These are phyloP conservation scores for Sarocladium strictum DNA, from an alignment of 2,329 filamentous ascomycete species.

Conservation along the genomic window DNA sequence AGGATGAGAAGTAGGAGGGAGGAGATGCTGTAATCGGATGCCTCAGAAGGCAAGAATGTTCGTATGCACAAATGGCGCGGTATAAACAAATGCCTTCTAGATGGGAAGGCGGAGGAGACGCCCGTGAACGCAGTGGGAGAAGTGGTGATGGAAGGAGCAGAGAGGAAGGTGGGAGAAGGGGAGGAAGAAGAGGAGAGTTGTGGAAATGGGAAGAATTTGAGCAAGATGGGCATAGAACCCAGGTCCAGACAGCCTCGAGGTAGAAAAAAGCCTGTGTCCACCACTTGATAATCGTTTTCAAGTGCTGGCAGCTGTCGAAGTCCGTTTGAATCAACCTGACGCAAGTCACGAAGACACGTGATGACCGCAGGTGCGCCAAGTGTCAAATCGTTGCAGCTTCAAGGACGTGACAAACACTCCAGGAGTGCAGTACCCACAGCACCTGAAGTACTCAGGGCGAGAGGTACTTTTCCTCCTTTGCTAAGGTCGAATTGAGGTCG, in stretches of 20 bases:
- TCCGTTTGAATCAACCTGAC: neutral
- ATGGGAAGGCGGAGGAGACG: neutral
- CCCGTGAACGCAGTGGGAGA: neutral
- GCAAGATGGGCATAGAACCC: too few species aligned
- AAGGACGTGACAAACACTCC: too few species aligned
- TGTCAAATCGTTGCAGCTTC: too few species aligned
- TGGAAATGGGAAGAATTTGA: too few species aligned
- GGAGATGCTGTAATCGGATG: conserved; percentile 12
- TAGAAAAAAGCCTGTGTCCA: too few species aligned
- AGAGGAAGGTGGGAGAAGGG: neutral
- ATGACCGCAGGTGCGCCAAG: neutral
- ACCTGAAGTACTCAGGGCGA: too few species aligned
- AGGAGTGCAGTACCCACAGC: too few species aligned
- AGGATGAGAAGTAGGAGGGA: conserved; percentile 16
- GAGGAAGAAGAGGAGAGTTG: neutral
- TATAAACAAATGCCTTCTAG: neutral
- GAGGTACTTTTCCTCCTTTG: too few species aligned
- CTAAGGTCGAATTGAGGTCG: too few species aligned
- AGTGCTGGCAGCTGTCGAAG: neutral
- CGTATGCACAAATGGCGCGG: neutral
- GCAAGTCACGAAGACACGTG: neutral
- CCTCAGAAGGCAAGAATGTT: neutral
- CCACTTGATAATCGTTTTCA: too few species aligned
- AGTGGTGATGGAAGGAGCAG: neutral
- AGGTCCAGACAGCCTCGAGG: too few species aligned